A percentile compares a stretch with the other conserved stretches of the same genome.
Evolutionary conservation across 148 eudicot genomes (phyloP).

Genomic region (Rhododendron ferrugineum): DNA sequence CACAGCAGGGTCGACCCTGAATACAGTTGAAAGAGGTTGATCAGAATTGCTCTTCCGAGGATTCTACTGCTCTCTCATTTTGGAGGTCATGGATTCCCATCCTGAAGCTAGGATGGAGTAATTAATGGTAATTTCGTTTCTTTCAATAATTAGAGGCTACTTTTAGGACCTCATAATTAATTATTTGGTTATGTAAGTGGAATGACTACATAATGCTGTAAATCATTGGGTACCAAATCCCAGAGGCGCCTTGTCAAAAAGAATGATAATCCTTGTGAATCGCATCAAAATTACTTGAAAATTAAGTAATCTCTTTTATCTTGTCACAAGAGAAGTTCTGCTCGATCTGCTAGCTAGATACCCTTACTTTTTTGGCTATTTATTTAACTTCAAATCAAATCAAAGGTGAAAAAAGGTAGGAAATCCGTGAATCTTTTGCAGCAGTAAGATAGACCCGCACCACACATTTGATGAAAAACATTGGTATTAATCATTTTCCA

Average conservation of each 20-base stretch:
- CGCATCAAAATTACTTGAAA: neutral
- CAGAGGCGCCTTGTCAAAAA: neutral
- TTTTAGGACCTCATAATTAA: neutral
- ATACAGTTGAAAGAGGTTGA: neutral
- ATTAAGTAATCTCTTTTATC: neutral
- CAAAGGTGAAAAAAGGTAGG: neutral
- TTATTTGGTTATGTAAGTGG: neutral
- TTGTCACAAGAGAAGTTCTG: neutral
- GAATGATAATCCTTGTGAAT: neutral
- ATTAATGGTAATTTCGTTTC: neutral
- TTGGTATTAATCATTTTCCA: conserved; percentile 3
- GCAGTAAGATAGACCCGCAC: neutral
- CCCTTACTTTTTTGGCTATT: neutral
- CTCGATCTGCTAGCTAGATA: neutral
- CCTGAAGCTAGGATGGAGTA: neutral
- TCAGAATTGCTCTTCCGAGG: neutral
- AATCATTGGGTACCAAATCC: neutral
- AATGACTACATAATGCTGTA: neutral
- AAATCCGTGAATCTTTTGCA: neutral
- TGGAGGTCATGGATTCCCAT: neutral
- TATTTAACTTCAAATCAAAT: neutral
- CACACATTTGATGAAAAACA: conserved; percentile 13
- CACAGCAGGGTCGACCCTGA: neutral
- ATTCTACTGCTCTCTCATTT: neutral
- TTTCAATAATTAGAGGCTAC: neutral